These are phyloP conservation scores for Fusarium domesticum DNA, from an alignment of 2,329 filamentous ascomycete species.

Conservation along the genomic window DNA sequence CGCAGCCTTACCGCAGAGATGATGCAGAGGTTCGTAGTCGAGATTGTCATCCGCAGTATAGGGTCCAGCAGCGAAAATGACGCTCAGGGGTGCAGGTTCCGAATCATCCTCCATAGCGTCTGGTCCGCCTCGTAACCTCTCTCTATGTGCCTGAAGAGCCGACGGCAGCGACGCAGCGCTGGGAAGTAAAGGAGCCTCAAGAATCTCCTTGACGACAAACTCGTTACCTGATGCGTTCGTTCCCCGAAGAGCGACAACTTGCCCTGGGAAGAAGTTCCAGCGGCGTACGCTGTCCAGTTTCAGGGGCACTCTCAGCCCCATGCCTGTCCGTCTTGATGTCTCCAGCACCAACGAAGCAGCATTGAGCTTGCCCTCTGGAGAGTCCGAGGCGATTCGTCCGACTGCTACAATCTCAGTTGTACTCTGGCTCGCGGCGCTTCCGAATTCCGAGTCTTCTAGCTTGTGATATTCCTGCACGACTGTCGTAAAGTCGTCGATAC, in stretches of 20 bases:
- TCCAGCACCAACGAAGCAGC: constrained; percentile 82
- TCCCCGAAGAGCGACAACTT: constrained; percentile 83
- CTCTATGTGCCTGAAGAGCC: constrained; percentile 65
- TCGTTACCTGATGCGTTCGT: constrained; percentile 82
- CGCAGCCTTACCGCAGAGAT: constrained; percentile 74
- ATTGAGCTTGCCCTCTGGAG: constrained; percentile 81
- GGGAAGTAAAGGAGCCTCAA: constrained; percentile 71
- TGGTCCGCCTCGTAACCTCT: constrained; percentile 63
- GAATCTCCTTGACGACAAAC: constrained; percentile 75
- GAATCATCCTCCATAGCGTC: constrained; percentile 57
- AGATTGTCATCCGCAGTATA: constrained; percentile 93
- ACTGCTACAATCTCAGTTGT: constrained; percentile 86
- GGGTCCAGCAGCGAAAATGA: constrained; percentile 79
- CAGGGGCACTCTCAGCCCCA: constrained; percentile 76
- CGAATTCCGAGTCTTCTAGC: constrained; percentile 77
- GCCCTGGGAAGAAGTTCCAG: constrained; percentile 89
- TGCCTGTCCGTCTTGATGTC: constrained; percentile 78
- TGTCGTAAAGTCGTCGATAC: constrained; percentile 85
- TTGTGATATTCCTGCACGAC: constrained; percentile 71
- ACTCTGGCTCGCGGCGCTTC: constrained; percentile 80
- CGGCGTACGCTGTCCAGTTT: constrained; percentile 65
- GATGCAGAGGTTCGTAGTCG: constrained; percentile 81
- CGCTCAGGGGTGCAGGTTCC: constrained; percentile 63
- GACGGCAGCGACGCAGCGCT: constrained; percentile 67
- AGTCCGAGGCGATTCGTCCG: constrained; percentile 86